Evolutionary conservation across 371 early-diverging fungal species (phyloP).

Genomic region (Dentiscutata heterogama): DNA sequence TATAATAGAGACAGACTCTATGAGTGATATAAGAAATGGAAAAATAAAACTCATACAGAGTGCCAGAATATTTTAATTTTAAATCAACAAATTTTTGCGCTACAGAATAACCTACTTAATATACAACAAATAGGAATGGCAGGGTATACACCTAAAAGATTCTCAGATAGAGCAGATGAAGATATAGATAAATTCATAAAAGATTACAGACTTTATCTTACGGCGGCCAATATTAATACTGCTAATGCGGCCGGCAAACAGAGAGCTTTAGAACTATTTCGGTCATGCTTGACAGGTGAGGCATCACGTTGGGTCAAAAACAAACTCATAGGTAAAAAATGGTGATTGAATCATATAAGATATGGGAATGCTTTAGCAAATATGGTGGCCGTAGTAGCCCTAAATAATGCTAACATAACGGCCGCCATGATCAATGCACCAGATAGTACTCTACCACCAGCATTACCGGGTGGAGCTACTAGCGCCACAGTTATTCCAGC

Average conservation of each 20-base stretch:
- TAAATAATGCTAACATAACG: conserved; percentile 6
- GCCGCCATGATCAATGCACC: neutral
- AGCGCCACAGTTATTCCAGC: too few relatives aligned
- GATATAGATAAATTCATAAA: neutral
- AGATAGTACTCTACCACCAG: neutral
- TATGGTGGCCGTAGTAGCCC: neutral
- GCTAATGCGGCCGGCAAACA: neutral
- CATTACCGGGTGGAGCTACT: neutral
- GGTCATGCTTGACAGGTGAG: neutral
- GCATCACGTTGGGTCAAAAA: neutral
- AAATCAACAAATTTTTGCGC: too few relatives aligned
- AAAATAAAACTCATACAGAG: too few relatives aligned
- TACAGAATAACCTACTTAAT: neutral
- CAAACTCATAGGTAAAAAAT: too few relatives aligned
- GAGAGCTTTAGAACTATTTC: conserved; percentile 10
- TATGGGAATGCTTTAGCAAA: conserved; percentile 3
- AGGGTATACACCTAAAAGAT: neutral
- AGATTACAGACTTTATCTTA: too few relatives aligned
- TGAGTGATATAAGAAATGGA: too few relatives aligned
- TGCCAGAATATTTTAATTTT: too few relatives aligned
- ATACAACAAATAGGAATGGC: too few relatives aligned
- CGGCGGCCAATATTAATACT: too few relatives aligned
- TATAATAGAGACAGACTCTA: too few relatives aligned
- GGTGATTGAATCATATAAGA: too few relatives aligned
- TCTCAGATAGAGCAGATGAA: neutral